Conservation (phyloP, 2,329 filamentous ascomycete genomes). For the Alternaria triticina region DNA sequence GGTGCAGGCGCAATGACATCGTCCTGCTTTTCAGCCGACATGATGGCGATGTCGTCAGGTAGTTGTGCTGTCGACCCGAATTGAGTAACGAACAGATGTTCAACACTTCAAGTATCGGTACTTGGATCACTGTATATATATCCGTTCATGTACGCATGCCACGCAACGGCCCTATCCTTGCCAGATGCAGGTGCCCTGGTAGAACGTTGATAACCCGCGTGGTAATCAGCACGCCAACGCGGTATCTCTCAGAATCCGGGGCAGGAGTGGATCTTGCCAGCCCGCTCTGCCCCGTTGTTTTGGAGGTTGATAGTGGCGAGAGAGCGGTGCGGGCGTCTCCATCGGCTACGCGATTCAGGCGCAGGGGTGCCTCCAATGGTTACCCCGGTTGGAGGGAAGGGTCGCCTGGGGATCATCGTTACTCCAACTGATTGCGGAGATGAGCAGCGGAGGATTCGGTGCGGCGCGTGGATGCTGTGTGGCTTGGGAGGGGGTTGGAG, state of each 20-base stretch:
- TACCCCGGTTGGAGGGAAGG: background rate
- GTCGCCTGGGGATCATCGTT: background rate
- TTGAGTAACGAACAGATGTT: background rate
- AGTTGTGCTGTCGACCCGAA: background rate
- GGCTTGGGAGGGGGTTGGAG: background rate
- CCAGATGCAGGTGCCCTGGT: conserved; percentile 5
- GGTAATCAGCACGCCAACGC: conserved; percentile 4
- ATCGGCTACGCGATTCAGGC: conserved; percentile 4
- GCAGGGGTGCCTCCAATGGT: conserved; percentile 5
- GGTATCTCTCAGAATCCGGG: conserved; percentile 32
- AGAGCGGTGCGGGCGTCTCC: conserved; percentile 9
- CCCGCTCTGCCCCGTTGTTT: conserved; percentile 26
- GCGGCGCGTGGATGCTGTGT: background rate
- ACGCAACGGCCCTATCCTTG: background rate
- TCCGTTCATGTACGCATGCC: background rate
- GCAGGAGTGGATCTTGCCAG: conserved; percentile 13
- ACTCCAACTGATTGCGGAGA: background rate
- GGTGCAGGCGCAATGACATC: conserved; percentile 30
- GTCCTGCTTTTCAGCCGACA: conserved; percentile 35
- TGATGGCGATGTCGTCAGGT: conserved; percentile 8
- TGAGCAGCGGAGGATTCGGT: background rate
- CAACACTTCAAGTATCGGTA: background rate
- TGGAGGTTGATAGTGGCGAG: conserved; percentile 18
- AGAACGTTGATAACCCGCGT: conserved; percentile 1
- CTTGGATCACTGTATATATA: conserved; percentile 9